Percentiles rank a stretch among this genome's conserved stretches.
These are phyloP conservation scores for Petunia hybrid DNA, from an alignment of 305 asterid genomes.

Conservation along the genomic window DNA sequence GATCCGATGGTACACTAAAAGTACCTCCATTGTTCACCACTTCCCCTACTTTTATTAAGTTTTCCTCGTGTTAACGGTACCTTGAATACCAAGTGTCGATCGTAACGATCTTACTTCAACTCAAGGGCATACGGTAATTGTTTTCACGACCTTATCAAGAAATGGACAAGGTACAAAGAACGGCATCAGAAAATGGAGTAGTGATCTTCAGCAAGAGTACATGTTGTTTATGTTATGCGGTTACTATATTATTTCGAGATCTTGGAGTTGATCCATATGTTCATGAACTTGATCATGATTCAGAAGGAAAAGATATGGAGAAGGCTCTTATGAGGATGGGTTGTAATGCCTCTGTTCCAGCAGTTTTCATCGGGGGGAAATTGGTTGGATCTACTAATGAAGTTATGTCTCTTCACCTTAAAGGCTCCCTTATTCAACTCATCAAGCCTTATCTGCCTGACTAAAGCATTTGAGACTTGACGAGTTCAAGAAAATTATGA, in stretches of 20 bases:
- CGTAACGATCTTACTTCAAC: neutral
- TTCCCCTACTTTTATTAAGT: neutral
- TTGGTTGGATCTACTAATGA: slow-evolving; percentile 78
- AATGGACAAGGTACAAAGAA: slow-evolving; percentile 64
- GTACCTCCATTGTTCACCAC: neutral
- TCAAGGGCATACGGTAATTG: neutral
- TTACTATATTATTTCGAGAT: slow-evolving; percentile 61
- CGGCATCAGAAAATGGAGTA: slow-evolving; percentile 61
- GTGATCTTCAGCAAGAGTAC: slow-evolving; percentile 82
- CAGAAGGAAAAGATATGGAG: slow-evolving; percentile 69
- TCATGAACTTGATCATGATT: slow-evolving; percentile 64
- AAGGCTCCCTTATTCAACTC: slow-evolving; percentile 65
- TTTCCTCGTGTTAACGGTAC: neutral
- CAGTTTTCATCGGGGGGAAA: slow-evolving; percentile 69
- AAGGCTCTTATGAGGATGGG: slow-evolving; percentile 69
- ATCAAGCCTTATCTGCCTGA: slow-evolving; percentile 53
- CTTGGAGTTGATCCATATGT: slow-evolving; percentile 53
- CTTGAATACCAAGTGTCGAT: neutral
- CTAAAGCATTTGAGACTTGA: neutral
- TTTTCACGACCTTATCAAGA: neutral
- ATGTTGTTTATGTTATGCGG: slow-evolving; percentile 77
- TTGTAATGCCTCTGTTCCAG: slow-evolving; percentile 63
- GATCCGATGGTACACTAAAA: slow-evolving; percentile 16
- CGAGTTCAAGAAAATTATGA: neutral
- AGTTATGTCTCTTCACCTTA: slow-evolving; percentile 79